phyloP scores from a whole-genome alignment of 2,329 filamentous ascomycete species.

The Calycina herbarum region DNA sequence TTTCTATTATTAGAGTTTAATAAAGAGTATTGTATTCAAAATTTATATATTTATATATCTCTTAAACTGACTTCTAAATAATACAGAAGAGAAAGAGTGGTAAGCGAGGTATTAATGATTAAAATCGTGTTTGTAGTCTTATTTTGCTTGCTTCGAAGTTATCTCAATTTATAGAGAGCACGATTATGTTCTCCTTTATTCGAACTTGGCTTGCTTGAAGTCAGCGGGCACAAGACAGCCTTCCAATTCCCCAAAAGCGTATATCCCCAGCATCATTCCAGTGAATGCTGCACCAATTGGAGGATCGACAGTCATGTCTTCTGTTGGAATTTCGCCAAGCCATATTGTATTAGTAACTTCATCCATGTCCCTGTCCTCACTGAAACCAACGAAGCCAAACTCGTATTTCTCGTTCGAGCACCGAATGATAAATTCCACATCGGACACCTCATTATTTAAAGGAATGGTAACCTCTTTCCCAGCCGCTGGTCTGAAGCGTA shows the following conservation, averaged over 20 bases:
- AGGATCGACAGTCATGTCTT: conserved; percentile 21
- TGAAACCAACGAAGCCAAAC: neutral
- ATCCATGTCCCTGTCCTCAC: neutral
- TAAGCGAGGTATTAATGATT: no score
- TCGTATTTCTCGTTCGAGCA: neutral
- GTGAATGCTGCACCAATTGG: conserved; percentile 23
- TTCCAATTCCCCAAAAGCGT: conserved; percentile 26
- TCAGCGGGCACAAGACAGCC: conserved; percentile 23
- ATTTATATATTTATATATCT: no score
- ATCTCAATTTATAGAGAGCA: no score
- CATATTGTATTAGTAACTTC: neutral
- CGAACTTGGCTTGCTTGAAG: conserved; percentile 13
- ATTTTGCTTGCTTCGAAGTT: no score
- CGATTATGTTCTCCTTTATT: neutral
- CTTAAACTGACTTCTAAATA: no score
- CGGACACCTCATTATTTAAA: neutral
- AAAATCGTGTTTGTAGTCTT: no score
- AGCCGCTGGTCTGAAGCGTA: conserved; percentile 1
- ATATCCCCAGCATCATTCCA: conserved; percentile 25
- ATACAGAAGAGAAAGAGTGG: no score
- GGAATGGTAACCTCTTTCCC: neutral
- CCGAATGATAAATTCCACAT: neutral
- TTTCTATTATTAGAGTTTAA: no score
- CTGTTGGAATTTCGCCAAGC: conserved; percentile 8
- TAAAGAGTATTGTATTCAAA: no score